Evolutionary conservation across 306 rosid genomes (phyloP).

Genomic region (Citrullus mucosospermus): DNA sequence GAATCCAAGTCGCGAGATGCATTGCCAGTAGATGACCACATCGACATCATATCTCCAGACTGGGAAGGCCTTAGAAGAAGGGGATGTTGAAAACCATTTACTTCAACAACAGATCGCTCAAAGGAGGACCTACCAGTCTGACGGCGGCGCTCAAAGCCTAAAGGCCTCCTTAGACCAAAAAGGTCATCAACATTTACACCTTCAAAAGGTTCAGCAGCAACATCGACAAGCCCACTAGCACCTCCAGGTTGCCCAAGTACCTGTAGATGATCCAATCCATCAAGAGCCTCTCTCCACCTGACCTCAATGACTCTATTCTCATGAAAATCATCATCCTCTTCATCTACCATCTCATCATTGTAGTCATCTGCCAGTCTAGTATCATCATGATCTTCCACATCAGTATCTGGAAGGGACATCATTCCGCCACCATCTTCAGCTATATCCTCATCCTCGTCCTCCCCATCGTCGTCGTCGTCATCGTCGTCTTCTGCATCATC

Average conservation of each 20-base stretch:
- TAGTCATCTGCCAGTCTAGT: conserved; percentile 81
- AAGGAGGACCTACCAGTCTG: conserved; percentile 83
- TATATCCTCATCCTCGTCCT: conserved; percentile 92
- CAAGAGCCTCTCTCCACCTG: conserved; percentile 96
- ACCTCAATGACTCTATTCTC: conserved; percentile 92
- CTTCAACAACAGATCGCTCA: conserved; percentile 73
- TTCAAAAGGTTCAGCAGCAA: conserved; percentile 90
- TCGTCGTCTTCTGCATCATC: conserved; percentile 93
- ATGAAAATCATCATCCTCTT: conserved; percentile 91
- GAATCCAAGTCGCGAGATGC: conserved; percentile 61
- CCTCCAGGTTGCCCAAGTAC: conserved; percentile 86
- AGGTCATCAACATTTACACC: conserved; percentile 97
- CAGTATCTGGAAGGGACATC: conserved; percentile 87
- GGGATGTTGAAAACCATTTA: conserved; percentile 95
- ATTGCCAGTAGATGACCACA: conserved; percentile 66
- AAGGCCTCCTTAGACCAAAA: conserved; percentile 64
- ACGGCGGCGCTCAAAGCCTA: conserved; percentile 90
- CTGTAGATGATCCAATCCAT: conserved; percentile 92
- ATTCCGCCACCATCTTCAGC: conserved; percentile 91
- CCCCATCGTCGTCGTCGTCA: conserved; percentile 91
- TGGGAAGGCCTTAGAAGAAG: conserved; percentile 74
- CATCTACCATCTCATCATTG: conserved; percentile 90
- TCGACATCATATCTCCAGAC: conserved; percentile 63
- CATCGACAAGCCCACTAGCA: conserved; percentile 73
- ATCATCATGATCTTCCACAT: conserved; percentile 93